Base-by-base conservation (phyloP, 1,139 yeast species). In the Meyerozyma sp. region DNA sequence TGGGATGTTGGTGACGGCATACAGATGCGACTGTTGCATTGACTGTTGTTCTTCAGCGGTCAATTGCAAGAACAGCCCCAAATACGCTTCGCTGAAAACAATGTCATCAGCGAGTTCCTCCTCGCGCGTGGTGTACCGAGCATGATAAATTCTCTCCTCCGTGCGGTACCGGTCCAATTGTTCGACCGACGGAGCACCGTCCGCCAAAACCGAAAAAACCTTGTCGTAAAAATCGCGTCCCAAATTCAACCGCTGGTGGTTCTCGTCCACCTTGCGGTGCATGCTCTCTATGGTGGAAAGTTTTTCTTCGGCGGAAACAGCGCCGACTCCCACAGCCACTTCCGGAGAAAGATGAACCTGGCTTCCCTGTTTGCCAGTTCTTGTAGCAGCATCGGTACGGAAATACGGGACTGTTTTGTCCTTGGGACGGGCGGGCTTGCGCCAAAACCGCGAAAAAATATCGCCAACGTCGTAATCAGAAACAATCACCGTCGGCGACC, bases 1-100 rank as follows among this genome's bases (percentile, higher is more conserved):
- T 2, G 85, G 84, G 25, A 84, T 59, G 25, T 67, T 62, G 1
- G 68, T 66, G 27, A 83, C 77, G 32, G 80, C 82, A 36, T 62
- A 58, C 9, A 57, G 52, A 61, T 88, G 96, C 11, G 82, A 72
- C 14, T 57, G 54, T 36, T 65, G 67, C 66, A 87, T 65, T 42
- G 71, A 68, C 1, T 56, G 55, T 23, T 76, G 62, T 51, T 83
- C 82, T 0, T 63, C 65, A 0, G 61, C 60, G 8, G 75, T 68
- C 28, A 88, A 61, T 48, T 79, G 77, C 32, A 85, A 65, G 51
- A 81, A 82, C 23, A 71, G 62, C 5, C 71, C 65, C 32, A 84
- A 62, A 53, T 74, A 81, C 18, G 71, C 68, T 49, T 82, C 79
- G 20, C 61, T 59, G 49, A 66, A 66, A 1, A 65, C 52, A 5